Evolutionary conservation across 106 monocot genomes (phyloP).

Genomic region (Agapanthus africanus): DNA sequence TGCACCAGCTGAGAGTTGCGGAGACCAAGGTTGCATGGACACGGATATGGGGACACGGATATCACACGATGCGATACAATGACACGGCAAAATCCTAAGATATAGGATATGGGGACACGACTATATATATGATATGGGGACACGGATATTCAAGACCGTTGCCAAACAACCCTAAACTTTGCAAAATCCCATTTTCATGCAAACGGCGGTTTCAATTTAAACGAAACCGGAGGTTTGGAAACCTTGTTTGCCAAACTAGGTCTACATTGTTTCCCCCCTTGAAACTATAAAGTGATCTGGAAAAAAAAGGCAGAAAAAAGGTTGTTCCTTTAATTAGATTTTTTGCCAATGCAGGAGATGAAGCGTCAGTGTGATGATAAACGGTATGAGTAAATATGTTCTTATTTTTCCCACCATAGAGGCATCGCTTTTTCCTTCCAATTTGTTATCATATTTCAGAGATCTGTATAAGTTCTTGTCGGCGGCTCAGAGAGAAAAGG

Average conservation of each 20-base stretch:
- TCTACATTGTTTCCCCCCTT: neutral
- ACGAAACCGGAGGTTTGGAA: neutral
- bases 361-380: constrained; percentile 84
- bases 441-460: constrained; percentile 25
- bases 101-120: too few relatives aligned
- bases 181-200: too few relatives aligned
- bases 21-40: too few relatives aligned
- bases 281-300: neutral
- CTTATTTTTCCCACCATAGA: neutral
- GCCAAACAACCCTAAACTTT: too few relatives aligned
- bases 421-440: constrained; percentile 13
- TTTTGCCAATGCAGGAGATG: constrained; percentile 56
- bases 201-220: neutral
- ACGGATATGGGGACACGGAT: too few relatives aligned
- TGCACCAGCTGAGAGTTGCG: too few relatives aligned
- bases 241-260: neutral
- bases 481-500: constrained; percentile 55
- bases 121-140: too few relatives aligned
- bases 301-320: neutral
- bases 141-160: too few relatives aligned
- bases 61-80: too few relatives aligned
- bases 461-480: constrained; percentile 61
- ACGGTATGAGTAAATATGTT: constrained; percentile 30
- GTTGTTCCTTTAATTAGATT: neutral
- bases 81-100: too few relatives aligned